These are phyloP conservation scores for Cornus kousa DNA, from an alignment of 148 eudicot genomes.

Conservation along the genomic window DNA sequence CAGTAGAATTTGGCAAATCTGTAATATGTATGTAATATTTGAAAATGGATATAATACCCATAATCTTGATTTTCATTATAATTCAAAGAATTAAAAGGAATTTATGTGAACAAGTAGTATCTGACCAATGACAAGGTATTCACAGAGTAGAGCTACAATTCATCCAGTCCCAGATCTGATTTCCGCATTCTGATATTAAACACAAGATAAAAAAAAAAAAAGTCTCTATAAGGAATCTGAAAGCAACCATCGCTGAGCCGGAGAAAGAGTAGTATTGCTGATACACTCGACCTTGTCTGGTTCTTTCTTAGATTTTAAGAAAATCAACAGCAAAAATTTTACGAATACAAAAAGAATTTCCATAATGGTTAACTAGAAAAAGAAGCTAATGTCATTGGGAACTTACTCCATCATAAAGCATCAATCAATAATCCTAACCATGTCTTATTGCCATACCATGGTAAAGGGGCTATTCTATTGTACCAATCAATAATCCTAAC, in stretches of 20 bases:
- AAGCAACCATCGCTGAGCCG: neutral
- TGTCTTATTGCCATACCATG: no score
- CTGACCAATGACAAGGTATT: neutral
- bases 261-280: neutral
- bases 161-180: neutral
- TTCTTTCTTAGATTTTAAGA: slow-evolving; percentile 1
- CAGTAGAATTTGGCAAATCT: no score
- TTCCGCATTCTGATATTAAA: neutral
- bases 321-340: neutral
- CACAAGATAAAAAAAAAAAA: slow-evolving; percentile 2
- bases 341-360: no score
- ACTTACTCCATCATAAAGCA: neutral
- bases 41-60: neutral
- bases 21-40: no score
- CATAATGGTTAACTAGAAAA: no score
- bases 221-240: slow-evolving; percentile 6
- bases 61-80: no score
- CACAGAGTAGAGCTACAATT: neutral
- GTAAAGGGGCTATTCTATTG: no score
- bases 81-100: no score
- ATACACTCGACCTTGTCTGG: slow-evolving; percentile 12
- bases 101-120: neutral
- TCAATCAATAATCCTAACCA: neutral
- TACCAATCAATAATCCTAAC: no score
- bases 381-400: neutral